Evolutionary conservation across 768 basidiomycete genomes (phyloP).

Genomic region (Cystofilobasidium ferigula): DNA sequence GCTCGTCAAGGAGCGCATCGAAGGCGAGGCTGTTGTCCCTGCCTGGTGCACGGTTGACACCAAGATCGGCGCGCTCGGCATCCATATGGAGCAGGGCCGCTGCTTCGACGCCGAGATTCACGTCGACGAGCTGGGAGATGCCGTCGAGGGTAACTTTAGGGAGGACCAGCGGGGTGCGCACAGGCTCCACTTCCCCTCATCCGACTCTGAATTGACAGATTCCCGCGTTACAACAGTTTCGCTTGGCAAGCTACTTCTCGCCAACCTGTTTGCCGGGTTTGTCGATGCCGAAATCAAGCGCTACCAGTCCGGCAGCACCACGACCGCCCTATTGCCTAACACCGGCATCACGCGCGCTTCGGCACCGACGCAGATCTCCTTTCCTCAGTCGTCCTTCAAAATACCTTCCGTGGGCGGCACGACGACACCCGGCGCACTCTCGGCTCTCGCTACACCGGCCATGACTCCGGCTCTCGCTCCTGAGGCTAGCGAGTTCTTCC

Average conservation of each 20-base stretch:
- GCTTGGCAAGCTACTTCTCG: conserved; percentile 78
- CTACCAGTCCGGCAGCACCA: background rate
- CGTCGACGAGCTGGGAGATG: conserved; percentile 60
- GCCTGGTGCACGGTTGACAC: conserved; percentile 85
- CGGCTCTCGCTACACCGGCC: conserved; percentile 52
- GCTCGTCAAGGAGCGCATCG: conserved; percentile 76
- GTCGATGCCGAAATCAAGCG: conserved; percentile 55
- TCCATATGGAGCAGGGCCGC: conserved; percentile 66
- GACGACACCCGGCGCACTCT: conserved; percentile 27
- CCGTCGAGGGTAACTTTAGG: conserved; percentile 50
- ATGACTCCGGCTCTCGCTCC: conserved; percentile 59
- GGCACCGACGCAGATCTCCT: conserved; percentile 34
- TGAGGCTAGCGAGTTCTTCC: conserved; percentile 31
- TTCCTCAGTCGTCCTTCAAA: background rate
- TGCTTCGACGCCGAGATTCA: conserved; percentile 94
- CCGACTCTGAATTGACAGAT: too few species aligned
- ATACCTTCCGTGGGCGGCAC: background rate
- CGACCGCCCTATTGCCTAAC: background rate
- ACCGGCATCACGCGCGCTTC: conserved; percentile 27
- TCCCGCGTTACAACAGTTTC: conserved; percentile 51
- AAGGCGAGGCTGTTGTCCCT: conserved; percentile 73
- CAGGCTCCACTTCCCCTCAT: background rate
- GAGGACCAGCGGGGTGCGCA: conserved; percentile 65
- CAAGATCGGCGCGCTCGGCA: conserved; percentile 71
- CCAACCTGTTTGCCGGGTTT: conserved; percentile 67